Conservation (phyloP, 1,284 basidiomycete species). For the Singerocomus inundabilis region DNA sequence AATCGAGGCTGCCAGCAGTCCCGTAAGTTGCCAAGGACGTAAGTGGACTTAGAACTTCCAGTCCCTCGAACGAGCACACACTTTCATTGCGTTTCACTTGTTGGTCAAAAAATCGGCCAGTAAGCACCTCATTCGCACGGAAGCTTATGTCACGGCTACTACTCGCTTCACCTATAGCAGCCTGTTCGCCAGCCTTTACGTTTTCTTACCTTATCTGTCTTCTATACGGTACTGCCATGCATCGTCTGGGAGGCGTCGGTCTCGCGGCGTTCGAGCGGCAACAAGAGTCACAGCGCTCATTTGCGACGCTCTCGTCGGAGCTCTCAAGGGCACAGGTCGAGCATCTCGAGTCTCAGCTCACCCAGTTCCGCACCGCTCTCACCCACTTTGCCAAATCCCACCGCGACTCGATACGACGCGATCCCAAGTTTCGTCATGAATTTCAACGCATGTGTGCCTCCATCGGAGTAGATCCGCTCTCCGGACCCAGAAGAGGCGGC, state of each 20-base stretch:
- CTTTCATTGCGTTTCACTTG: no score
- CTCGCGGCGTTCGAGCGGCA: slow-evolving; percentile 75
- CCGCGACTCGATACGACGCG: slow-evolving; percentile 79
- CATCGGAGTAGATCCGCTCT: slow-evolving; percentile 94
- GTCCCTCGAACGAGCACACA: no score
- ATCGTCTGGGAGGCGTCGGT: slow-evolving; percentile 69
- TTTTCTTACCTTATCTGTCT: slow-evolving; percentile 23
- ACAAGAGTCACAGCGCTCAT: slow-evolving; percentile 72
- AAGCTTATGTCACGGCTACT: no score
- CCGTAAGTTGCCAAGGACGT: no score
- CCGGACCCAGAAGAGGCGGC: slow-evolving; percentile 79
- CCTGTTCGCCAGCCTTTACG: not conserved
- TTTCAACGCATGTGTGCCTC: slow-evolving; percentile 97
- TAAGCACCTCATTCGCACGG: no score
- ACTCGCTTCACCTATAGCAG: no score
- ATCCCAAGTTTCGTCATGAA: slow-evolving; percentile 86
- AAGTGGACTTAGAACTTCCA: no score
- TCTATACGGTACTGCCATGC: slow-evolving; percentile 43
- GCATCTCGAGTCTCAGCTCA: slow-evolving; percentile 79
- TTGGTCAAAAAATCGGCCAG: no score
- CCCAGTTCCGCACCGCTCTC: slow-evolving; percentile 81
- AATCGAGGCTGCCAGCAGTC: no score
- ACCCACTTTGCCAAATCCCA: slow-evolving; percentile 81
- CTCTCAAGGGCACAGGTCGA: slow-evolving; percentile 78
- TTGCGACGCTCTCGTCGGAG: slow-evolving; percentile 75